A percentile compares a stretch with the other conserved stretches of the same genome.
Conservation (phyloP, 2,329 filamentous ascomycete genomes). For the Botryosphaeria dothidea region DNA sequence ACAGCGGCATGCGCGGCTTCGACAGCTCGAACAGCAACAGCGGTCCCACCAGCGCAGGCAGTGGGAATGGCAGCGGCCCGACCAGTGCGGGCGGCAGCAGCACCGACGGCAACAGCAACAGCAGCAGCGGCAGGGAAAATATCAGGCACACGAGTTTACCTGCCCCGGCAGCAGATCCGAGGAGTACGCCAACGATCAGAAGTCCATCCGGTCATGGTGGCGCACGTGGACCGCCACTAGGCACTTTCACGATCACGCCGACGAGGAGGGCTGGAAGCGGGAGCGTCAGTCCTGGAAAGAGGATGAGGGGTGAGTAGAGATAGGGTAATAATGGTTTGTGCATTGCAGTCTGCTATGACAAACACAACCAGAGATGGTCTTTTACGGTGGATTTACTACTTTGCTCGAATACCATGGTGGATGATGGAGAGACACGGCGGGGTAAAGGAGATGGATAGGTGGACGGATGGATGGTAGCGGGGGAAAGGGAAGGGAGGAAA, state of each 20-base stretch:
- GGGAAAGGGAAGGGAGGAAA: neutral
- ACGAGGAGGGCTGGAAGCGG: neutral
- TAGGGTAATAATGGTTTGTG: neutral
- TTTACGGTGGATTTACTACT: too few species aligned
- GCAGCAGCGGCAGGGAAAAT: neutral
- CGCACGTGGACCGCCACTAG: conserved; percentile 10
- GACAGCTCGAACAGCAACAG: neutral
- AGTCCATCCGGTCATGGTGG: neutral
- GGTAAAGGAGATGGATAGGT: neutral
- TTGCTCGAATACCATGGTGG: too few species aligned
- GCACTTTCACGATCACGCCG: conserved; percentile 11
- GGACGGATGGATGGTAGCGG: neutral
- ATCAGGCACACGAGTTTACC: neutral
- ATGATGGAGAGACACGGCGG: neutral
- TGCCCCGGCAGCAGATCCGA: neutral
- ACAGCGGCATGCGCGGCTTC: neutral
- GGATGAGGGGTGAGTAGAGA: neutral
- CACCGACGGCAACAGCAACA: neutral
- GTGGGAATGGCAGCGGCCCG: neutral
- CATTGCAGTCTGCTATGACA: neutral
- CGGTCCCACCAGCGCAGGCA: neutral
- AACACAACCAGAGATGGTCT: too few species aligned
- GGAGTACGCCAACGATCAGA: neutral
- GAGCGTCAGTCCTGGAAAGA: conserved; percentile 9
- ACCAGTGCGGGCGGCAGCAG: neutral